Base-by-base conservation (phyloP, 257 asterid species). In the Fraxinus americana region DNA sequence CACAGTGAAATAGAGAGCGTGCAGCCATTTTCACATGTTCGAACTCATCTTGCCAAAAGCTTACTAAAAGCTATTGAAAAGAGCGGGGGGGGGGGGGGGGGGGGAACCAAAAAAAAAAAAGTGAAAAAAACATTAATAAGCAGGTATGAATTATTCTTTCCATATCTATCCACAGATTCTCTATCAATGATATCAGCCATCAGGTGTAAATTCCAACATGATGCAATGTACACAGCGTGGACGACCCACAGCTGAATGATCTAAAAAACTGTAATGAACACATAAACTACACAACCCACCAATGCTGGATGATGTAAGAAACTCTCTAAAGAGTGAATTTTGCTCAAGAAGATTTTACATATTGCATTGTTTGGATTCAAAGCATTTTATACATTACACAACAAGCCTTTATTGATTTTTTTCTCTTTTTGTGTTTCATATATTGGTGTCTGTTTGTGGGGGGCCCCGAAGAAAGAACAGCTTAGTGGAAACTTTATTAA, bases 21-120 rank as follows among this genome's bases (percentile, higher is more conserved):
- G 99, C 98, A 82, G 98, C 97, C 98, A 95, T 90, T 85, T 88
- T 91, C 76, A 95, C 96, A 83, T 93, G 99, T 80, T 95, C 98
- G 72, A 85, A 86, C 82, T 95, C 97, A 52, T 90, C 90, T 90
- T 91, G 98, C 99, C 99, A 95, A 83, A 93, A 95, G 96, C 99
- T 91, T 80, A 90, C 99, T 84, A 95, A 77, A 81, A 95, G 92
- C 99, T 95, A 92, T 79, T 63, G 7, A 25, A 0, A 10, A 0
- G 1, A 3, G 70, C 80, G 83, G 77, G 34, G 34, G 34, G 34
- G 34, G 34, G 48, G 14, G 48, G 16, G 70, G 81, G 83, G 77
- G 43, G 82, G 39, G 54, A 67, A 74, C 78, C 66, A 70, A 69
- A 81, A 61, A 75, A 72, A 39, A 83, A 27, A 70, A 75, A 73